These are phyloP conservation scores for Canavalia gladiata DNA, from an alignment of 306 rosid genomes.

Conservation along the genomic window DNA sequence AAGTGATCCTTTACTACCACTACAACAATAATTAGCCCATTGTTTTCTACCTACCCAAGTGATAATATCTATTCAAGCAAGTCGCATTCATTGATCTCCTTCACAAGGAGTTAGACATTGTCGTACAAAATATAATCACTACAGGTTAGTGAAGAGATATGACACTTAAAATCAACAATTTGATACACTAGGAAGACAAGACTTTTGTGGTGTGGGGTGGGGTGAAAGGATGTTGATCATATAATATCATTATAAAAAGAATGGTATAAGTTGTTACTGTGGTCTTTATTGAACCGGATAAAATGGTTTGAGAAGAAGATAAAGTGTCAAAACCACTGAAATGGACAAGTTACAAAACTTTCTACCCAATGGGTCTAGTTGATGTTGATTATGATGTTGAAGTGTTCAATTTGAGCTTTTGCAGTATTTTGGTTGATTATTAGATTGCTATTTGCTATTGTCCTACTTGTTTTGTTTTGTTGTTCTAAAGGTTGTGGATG, in stretches of 20 bases:
- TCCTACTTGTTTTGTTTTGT: slow-evolving; percentile 40
- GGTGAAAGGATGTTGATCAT: not conserved
- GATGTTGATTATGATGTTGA: slow-evolving; percentile 39
- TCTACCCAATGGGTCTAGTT: slow-evolving; percentile 19
- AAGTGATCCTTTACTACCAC: not conserved
- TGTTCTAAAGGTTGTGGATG: slow-evolving; percentile 35
- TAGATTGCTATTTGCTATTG: slow-evolving; percentile 36
- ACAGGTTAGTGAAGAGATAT: not conserved
- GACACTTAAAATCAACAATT: slow-evolving; percentile 25
- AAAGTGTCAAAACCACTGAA: slow-evolving; percentile 7
- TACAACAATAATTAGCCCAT: slow-evolving; percentile 1
- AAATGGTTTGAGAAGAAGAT: not conserved
- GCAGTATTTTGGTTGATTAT: slow-evolving; percentile 19
- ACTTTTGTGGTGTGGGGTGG: slow-evolving; percentile 4
- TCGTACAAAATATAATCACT: slow-evolving; percentile 11
- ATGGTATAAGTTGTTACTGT: slow-evolving; percentile 2
- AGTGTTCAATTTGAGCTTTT: slow-evolving; percentile 47
- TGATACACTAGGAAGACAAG: slow-evolving; percentile 34
- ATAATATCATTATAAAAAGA: not conserved
- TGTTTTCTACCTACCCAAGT: slow-evolving; percentile 11
- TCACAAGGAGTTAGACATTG: not conserved
- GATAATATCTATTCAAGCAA: slow-evolving; percentile 4
- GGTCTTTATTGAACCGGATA: not conserved
- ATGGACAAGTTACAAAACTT: slow-evolving; percentile 30
- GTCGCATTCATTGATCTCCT: slow-evolving; percentile 12